Conservation (phyloP, 169 alveolate species). For the Fabrea salina region DNA sequence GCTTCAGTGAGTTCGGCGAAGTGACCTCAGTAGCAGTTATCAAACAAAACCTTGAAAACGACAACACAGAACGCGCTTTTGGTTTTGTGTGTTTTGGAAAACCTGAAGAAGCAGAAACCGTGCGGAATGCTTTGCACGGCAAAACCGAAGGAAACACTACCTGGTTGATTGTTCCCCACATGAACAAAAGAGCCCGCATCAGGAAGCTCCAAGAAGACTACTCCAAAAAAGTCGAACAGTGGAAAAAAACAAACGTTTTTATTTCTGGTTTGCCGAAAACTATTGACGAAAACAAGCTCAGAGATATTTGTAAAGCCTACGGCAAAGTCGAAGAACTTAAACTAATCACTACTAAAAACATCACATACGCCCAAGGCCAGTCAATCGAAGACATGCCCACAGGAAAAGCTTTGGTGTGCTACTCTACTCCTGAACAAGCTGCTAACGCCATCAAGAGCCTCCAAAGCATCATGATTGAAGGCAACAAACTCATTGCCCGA, state of each 20-base stretch:
- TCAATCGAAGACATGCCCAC: not conserved
- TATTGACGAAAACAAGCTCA: not conserved
- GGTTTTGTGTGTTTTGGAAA: constrained; percentile 24
- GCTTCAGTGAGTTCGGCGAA: constrained; percentile 3
- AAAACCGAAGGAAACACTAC: too few species aligned
- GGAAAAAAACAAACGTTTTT: constrained; percentile 20
- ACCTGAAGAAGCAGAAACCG: not conserved
- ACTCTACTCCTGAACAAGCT: not conserved
- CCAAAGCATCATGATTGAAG: not conserved
- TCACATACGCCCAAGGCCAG: too few species aligned
- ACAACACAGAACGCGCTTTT: too few species aligned
- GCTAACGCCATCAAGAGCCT: not conserved
- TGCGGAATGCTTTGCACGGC: not conserved
- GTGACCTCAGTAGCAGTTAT: constrained; percentile 15
- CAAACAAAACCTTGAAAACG: too few species aligned
- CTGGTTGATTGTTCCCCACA: constrained; percentile 17
- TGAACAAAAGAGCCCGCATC: not conserved
- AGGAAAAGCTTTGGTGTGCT: not conserved
- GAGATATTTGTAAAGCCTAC: not conserved
- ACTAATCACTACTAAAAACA: too few species aligned
- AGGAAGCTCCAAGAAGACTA: not conserved
- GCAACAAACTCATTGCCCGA: not conserved
- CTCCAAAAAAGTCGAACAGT: constrained; percentile 7
- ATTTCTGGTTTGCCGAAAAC: not conserved
- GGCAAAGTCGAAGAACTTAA: too few species aligned